Conservation (phyloP, 73 alveolate species). For the Blepharisma stoltei region DNA sequence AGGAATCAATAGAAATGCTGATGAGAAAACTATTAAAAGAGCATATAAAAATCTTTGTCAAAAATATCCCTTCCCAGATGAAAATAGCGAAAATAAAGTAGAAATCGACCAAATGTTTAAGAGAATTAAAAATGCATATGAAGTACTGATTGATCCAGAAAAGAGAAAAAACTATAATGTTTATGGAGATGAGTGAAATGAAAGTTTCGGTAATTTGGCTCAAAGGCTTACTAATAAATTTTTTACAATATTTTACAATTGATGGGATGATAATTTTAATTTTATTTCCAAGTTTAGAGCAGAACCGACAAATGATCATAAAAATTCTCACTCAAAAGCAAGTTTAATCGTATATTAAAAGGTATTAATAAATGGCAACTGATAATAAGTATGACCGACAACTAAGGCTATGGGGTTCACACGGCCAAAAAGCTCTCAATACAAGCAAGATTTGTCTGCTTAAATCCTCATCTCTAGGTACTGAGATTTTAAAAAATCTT, state of each 20-base stretch:
- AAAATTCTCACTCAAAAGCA: too few relatives aligned
- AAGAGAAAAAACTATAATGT: slow-evolving; percentile 67
- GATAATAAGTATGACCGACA: slow-evolving; percentile 83
- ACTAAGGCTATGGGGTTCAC: slow-evolving; percentile 76
- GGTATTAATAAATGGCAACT: slow-evolving; percentile 42
- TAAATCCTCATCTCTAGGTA: slow-evolving; percentile 53
- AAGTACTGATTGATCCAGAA: slow-evolving; percentile 65
- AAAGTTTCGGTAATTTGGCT: too few relatives aligned
- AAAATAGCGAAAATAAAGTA: slow-evolving; percentile 59
- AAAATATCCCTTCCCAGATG: slow-evolving; percentile 64
- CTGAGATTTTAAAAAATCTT: slow-evolving; percentile 89
- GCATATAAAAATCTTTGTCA: slow-evolving; percentile 62
- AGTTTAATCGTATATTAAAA: too few relatives aligned
- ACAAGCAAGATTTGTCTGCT: slow-evolving; percentile 56
- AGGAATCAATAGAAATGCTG: slow-evolving; percentile 72
- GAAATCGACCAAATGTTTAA: slow-evolving; percentile 39
- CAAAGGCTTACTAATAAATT: too few relatives aligned
- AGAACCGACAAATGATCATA: too few relatives aligned
- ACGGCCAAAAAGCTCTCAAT: slow-evolving; percentile 43
- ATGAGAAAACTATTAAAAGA: slow-evolving; percentile 8
- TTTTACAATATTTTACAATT: too few relatives aligned
- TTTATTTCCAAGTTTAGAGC: too few relatives aligned
- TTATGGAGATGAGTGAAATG: slow-evolving; percentile 56
- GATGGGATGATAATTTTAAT: too few relatives aligned
- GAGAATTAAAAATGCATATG: slow-evolving; percentile 72